Evolutionary conservation across 2,329 filamentous ascomycete species (phyloP).

Genomic region (Akanthomyces lecanii): DNA sequence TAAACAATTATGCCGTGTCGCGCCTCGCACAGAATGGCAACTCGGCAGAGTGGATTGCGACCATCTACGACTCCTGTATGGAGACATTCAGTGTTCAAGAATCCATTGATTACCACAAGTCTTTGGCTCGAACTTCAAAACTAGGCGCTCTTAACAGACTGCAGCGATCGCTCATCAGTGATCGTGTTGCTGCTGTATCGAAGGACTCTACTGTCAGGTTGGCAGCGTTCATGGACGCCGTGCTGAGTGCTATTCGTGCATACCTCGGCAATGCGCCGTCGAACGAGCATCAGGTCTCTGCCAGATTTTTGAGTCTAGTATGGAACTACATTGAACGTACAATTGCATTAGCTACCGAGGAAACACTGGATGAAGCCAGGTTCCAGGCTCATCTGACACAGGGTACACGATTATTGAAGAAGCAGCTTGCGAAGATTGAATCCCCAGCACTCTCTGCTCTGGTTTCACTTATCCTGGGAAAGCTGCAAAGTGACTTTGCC

Average conservation of each 20-base stretch:
- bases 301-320: constrained; percentile 34
- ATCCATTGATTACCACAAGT: constrained; percentile 38
- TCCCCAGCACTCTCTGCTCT: constrained; percentile 32
- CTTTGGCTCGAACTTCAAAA: constrained; percentile 42
- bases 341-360: constrained; percentile 40
- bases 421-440: constrained; percentile 25
- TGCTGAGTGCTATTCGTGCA: constrained; percentile 37
- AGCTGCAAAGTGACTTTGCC: constrained; percentile 55
- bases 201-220: constrained; percentile 58
- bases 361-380: constrained; percentile 55
- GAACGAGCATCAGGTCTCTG: constrained; percentile 25
- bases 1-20: constrained; percentile 54
- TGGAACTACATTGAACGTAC: constrained; percentile 54
- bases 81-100: constrained; percentile 41
- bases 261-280: constrained; percentile 36
- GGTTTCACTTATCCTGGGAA: constrained; percentile 35
- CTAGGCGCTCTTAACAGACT: constrained; percentile 55
- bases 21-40: constrained; percentile 37
- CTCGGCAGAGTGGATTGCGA: constrained; percentile 46
- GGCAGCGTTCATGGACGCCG: constrained; percentile 45
- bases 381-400: constrained; percentile 61
- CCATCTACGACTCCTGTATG: constrained; percentile 47
- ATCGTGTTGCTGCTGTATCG: constrained; percentile 50
- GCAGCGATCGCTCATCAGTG: constrained; percentile 54
- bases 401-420: constrained; percentile 41